Evolutionary conservation across 495 filamentous ascomycete species (phyloP).

Genomic region (Evansstolkia leycettana): DNA sequence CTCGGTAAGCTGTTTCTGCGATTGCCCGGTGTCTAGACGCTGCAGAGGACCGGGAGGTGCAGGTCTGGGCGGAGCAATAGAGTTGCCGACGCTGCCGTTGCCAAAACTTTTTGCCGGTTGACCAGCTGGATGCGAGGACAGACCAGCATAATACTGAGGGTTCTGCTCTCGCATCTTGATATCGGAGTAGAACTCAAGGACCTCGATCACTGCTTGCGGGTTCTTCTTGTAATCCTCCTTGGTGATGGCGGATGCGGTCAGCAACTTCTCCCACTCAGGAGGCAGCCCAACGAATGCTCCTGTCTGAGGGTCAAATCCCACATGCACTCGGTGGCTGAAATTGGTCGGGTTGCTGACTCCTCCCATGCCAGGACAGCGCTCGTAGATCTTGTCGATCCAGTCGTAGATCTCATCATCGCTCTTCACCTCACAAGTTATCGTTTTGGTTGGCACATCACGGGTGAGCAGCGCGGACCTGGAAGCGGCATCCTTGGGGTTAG

Average conservation of each 20-base stretch:
- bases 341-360: conserved; percentile 97
- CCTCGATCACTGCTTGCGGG: conserved; percentile 95
- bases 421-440: conserved; percentile 79
- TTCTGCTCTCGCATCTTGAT: conserved; percentile 80
- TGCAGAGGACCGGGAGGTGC: conserved; percentile 42
- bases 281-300: conserved; percentile 90
- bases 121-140: conserved; percentile 44
- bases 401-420: conserved; percentile 93
- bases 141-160: conserved; percentile 59
- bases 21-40: conserved; percentile 29
- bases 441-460: conserved; percentile 67
- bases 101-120: conserved; percentile 31
- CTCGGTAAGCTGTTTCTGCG: conserved; percentile 14
- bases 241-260: conserved; percentile 91
- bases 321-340: conserved; percentile 91
- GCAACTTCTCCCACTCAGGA: conserved; percentile 88
- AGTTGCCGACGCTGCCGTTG: conserved; percentile 40
- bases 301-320: conserved; percentile 88
- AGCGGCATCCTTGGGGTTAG: conserved; percentile 48
- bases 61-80: conserved; percentile 69
- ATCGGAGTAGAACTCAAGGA: conserved; percentile 94
- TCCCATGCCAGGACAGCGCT: conserved; percentile 91
- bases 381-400: conserved; percentile 96
- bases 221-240: conserved; percentile 97
- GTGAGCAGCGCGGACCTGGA: conserved; percentile 45